Conservation (phyloP, 2,329 filamentous ascomycete genomes). For the Mollisia scopiformis region DNA sequence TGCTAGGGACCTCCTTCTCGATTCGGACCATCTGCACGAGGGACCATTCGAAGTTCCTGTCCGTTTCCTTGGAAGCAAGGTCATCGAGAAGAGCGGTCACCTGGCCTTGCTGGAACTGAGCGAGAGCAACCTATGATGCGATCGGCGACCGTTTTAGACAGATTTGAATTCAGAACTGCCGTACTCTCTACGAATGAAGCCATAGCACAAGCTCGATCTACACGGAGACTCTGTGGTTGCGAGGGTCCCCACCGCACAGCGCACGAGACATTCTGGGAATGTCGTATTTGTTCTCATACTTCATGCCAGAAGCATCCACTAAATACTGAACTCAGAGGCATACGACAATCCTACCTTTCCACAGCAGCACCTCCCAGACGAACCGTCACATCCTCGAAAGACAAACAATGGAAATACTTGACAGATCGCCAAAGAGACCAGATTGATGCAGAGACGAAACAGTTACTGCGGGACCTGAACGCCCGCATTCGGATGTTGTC, state of each 20-base stretch:
- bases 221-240: too few relatives aligned
- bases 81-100: slow-evolving; percentile 33
- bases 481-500: slow-evolving; percentile 78
- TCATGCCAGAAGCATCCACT: too few relatives aligned
- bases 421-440: slow-evolving; percentile 83
- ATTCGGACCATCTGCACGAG: slow-evolving; percentile 32
- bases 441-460: slow-evolving; percentile 85
- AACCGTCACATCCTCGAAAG: slow-evolving; percentile 33
- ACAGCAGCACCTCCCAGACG: slow-evolving; percentile 66
- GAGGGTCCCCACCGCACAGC: too few relatives aligned
- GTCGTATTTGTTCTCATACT: too few relatives aligned
- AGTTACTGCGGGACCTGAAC: slow-evolving; percentile 83
- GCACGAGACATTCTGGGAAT: too few relatives aligned
- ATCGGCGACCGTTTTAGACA: too few relatives aligned
- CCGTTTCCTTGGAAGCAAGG: slow-evolving; percentile 25
- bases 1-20: slow-evolving; percentile 11
- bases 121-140: too few relatives aligned
- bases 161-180: too few relatives aligned
- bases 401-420: slow-evolving; percentile 44
- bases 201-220: too few relatives aligned
- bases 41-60: slow-evolving; percentile 33
- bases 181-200: too few relatives aligned
- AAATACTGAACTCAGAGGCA: slow-evolving; percentile 76
- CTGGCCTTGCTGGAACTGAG: slow-evolving; percentile 31
- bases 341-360: slow-evolving; percentile 90